These are phyloP conservation scores for Crithidia thermophila DNA, from an alignment of 208 protist genomes.

Conservation along the genomic window DNA sequence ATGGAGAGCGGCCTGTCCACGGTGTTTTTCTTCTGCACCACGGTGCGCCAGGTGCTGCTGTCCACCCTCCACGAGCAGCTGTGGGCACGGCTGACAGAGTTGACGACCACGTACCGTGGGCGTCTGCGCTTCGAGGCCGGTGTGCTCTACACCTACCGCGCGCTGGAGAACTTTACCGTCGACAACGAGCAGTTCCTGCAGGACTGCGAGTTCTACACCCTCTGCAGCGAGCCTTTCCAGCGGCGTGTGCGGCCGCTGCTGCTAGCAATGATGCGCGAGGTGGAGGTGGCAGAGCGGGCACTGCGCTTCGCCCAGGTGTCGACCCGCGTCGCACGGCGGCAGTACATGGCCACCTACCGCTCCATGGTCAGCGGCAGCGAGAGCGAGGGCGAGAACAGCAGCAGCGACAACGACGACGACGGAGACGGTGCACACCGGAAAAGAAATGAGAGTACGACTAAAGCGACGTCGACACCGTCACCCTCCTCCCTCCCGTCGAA, in stretches of 20 bases:
- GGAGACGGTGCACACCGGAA: background rate
- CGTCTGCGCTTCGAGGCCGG: conserved; percentile 51
- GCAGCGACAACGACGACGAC: conserved; percentile 11
- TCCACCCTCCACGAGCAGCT: conserved; percentile 56
- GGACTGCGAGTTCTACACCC: conserved; percentile 67
- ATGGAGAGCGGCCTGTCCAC: conserved; percentile 54
- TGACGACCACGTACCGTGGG: conserved; percentile 41
- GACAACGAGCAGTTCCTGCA: conserved; percentile 67
- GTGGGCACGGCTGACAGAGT: conserved; percentile 56
- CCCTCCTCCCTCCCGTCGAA: too few relatives aligned
- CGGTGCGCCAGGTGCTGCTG: conserved; percentile 50
- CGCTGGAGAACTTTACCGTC: conserved; percentile 58
- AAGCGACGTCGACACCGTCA: background rate
- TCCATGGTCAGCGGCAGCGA: conserved; percentile 26
- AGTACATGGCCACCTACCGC: conserved; percentile 33
- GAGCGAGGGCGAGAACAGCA: conserved; percentile 7
- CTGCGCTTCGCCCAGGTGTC: conserved; percentile 30
- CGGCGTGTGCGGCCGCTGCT: conserved; percentile 43
- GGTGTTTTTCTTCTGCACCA: conserved; percentile 79
- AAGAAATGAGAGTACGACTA: background rate
- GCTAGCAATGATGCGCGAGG: conserved; percentile 54
- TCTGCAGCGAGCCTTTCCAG: conserved; percentile 49
- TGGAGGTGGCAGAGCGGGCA: conserved; percentile 59
- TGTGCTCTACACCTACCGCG: conserved; percentile 52
- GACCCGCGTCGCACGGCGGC: conserved; percentile 24